Evolutionary conservation across 2,329 filamentous ascomycete genomes (phyloP).

Genomic region (Colletotrichum sp.): DNA sequence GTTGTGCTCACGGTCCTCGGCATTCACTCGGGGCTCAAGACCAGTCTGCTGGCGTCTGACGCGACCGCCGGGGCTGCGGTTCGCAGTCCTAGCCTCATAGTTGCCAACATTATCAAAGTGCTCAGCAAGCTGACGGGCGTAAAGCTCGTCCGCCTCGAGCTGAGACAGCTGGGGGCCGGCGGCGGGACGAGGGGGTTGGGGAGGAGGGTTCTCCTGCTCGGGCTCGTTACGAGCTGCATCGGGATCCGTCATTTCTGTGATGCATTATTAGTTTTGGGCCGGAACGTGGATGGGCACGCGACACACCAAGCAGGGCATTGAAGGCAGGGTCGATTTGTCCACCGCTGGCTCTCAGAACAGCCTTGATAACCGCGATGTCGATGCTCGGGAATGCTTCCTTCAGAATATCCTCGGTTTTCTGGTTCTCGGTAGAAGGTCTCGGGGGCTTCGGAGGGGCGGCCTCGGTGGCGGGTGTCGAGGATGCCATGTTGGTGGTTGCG

Average conservation of each 20-base stretch:
- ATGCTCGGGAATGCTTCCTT: slow-evolving; percentile 93
- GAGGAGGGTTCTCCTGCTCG: slow-evolving; percentile 70
- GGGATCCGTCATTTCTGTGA: slow-evolving; percentile 78
- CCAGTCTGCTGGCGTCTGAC: slow-evolving; percentile 44
- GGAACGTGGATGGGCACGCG: neutral
- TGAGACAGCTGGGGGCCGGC: slow-evolving; percentile 71
- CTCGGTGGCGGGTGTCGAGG: slow-evolving; percentile 39
- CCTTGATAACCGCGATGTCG: slow-evolving; percentile 81
- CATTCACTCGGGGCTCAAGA: slow-evolving; percentile 52
- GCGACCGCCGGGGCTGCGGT: slow-evolving; percentile 36
- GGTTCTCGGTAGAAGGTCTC: slow-evolving; percentile 78
- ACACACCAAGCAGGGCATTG: slow-evolving; percentile 84
- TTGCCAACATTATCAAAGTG: slow-evolving; percentile 76
- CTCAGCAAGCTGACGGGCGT: slow-evolving; percentile 90
- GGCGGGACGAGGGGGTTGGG: slow-evolving; percentile 80
- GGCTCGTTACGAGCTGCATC: slow-evolving; percentile 64
- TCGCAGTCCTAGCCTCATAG: slow-evolving; percentile 63
- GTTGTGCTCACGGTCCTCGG: slow-evolving; percentile 77
- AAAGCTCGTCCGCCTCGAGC: slow-evolving; percentile 87
- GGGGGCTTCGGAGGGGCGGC: slow-evolving; percentile 78
- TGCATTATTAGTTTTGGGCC: slow-evolving; percentile 11
- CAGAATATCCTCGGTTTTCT: slow-evolving; percentile 86
- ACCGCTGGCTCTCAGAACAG: slow-evolving; percentile 83
- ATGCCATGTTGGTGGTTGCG: slow-evolving; percentile 34
- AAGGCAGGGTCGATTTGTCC: slow-evolving; percentile 93